A percentile compares a stretch with the other conserved stretches of the same genome.
Conservation (phyloP, 352 stramenopile genomes). For the Phytophthora pseudosyringae region DNA sequence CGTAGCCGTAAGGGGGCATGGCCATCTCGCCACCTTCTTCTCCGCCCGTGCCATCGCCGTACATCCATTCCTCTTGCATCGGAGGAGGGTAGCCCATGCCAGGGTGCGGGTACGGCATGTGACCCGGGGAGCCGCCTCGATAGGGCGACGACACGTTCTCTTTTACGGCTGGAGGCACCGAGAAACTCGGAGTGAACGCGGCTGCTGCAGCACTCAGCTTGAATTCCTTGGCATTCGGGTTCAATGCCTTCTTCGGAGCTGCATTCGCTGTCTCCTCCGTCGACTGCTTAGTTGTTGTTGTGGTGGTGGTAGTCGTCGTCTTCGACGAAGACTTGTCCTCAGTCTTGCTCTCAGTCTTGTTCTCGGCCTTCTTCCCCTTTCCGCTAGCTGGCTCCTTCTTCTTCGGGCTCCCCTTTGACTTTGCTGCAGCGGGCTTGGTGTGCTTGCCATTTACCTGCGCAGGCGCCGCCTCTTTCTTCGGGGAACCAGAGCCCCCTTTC, state of each 20-base stretch:
- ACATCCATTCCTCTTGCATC: conserved; percentile 82
- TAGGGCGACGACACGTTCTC: conserved; percentile 56
- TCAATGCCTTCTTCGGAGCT: conserved; percentile 73
- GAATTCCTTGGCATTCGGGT: conserved; percentile 89
- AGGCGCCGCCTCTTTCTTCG: conserved; percentile 24
- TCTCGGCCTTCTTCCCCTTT: conserved; percentile 34
- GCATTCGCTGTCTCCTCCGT: conserved; percentile 24
- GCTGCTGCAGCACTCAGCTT: conserved; percentile 73
- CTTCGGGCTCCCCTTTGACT: conserved; percentile 27
- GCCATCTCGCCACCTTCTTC: conserved; percentile 61
- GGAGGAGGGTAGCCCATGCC: conserved; percentile 51
- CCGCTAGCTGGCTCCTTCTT: conserved; percentile 33
- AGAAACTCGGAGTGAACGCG: conserved; percentile 76
- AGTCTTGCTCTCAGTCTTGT: conserved; percentile 14
- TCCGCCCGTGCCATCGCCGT: conserved; percentile 48
- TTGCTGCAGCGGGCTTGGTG: conserved; percentile 19
- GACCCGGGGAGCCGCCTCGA: conserved; percentile 43
- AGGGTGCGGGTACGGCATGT: conserved; percentile 46
- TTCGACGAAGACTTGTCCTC: conserved; percentile 26
- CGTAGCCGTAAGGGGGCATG: conserved; percentile 71
- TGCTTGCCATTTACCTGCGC: conserved; percentile 31
- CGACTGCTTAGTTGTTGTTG: conserved; percentile 18
- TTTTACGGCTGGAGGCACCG: conserved; percentile 28
- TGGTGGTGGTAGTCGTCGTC: conserved; percentile 21
- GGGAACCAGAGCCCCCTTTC: conserved; percentile 14